Base-by-base conservation (phyloP, 2,329 filamentous ascomycete genomes). In the Taxawa tesnikishii region DNA sequence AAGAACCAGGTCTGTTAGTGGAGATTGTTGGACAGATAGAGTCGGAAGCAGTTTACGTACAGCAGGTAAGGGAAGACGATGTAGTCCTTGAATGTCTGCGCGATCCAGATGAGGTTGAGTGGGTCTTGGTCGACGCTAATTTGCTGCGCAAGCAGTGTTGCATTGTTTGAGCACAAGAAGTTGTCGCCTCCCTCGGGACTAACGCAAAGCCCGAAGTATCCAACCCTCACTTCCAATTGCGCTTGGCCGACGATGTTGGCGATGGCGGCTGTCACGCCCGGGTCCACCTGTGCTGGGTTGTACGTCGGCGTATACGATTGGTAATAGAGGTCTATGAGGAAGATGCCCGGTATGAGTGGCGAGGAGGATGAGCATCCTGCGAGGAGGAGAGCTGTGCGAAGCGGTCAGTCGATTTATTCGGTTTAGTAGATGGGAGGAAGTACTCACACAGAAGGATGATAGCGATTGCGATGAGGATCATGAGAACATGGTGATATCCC, bases 251-350 rank as follows among this genome's bases (percentile, higher is more conserved):
- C 88, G 40, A 98, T 92, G 60, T 90, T 92, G 39, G 77, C 71
- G 46, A 96, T 90, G 36, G 85, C 83, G 11, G 75, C 75, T 41
- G 83, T 79, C 38, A 90, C 80, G 37, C 80, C 83, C 39, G 92
- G 93, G 55, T 94, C 78, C 44, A 94, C 85, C 62, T 96, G 88
- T 7, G 88, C 72, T 4, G 84, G 82, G 46, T 83, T 76, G 45
- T 88, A 88, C 16, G 72, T 66, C 3, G 90, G 83, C 13, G 77
- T 75, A 62, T 94, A 94, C 40, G 73, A 68, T 55, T 93, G 67
- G 65, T 94, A 98, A 73, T 93, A 96, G 49, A 98, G 74, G n/a
- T 87, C 94, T 43, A 98, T 83, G 45, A 98, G 75, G 70, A 94
- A 98, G 59, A 98, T 96, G 53, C 79, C 77, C 15, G 90, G 90